Evolutionary conservation across 2,329 filamentous ascomycete genomes (phyloP).

Genomic region (Ceratocystis huliohia): DNA sequence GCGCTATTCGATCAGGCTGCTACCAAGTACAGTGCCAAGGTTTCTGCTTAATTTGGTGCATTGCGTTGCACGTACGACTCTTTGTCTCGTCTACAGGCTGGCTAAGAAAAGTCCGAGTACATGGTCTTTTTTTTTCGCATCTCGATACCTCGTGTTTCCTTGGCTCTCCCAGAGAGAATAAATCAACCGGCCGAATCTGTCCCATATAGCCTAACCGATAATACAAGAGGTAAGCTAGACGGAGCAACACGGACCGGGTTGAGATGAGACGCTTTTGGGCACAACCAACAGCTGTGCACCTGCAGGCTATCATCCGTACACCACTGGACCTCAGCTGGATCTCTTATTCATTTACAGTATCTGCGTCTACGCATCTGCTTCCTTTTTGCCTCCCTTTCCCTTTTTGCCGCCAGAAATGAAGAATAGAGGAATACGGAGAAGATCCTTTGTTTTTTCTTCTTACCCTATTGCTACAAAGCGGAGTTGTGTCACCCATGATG

Average conservation of each 20-base stretch:
- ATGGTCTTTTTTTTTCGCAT: not conserved
- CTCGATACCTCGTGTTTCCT: not conserved
- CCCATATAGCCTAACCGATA: too few species aligned
- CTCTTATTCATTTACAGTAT: not conserved
- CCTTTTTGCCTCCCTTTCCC: not conserved
- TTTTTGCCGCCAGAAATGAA: not conserved
- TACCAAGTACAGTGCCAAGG: constrained; percentile 76
- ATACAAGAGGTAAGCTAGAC: not conserved
- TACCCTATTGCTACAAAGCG: not conserved
- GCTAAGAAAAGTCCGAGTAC: not conserved
- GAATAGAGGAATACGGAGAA: not conserved
- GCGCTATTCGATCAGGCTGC: constrained; percentile 77
- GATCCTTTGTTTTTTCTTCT: too few species aligned
- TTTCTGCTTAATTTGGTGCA: constrained; percentile 27
- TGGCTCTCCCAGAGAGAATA: not conserved
- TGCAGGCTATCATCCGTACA: too few species aligned
- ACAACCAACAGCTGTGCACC: not conserved
- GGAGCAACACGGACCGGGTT: not conserved
- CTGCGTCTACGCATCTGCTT: not conserved
- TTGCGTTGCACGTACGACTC: not conserved
- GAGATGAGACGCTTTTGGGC: not conserved
- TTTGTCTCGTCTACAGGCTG: not conserved
- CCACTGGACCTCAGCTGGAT: not conserved
- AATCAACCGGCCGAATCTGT: not conserved
- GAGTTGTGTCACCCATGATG: constrained; percentile 6